Base-by-base conservation (phyloP, 176 grass and related monocot species). In the Paspalum notatum region DNA sequence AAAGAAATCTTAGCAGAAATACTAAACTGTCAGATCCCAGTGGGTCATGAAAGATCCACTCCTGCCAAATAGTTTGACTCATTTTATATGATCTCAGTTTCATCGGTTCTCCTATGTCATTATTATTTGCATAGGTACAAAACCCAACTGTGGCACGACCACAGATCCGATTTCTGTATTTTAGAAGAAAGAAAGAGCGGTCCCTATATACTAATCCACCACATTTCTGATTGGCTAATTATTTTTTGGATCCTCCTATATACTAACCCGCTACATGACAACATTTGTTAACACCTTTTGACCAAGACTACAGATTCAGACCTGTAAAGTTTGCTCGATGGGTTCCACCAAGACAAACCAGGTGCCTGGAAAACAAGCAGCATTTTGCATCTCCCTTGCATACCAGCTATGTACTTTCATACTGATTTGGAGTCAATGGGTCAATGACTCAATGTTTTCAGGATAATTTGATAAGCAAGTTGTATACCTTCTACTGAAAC, bases 361-460 rank as follows among this genome's bases (percentile, higher is more conserved):
- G 37, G 37, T 65, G 37, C 37, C 3, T 65, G 62, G 16, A 65
- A 65, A 26, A 49, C 22, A 70, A 70, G 13, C 43, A 71, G 14
- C 68, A 9, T 4, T 53, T 74, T n/a, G 32, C n/a, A 21, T n/a
- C 12, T 55, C 16, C 9, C 25, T 72, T 47, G 9, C 10, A 37
- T 77, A 60, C 8, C 40, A 32, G 10, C 42, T 77, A 62, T 17
- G 16, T 7, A 38, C 60, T 76, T 44, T 61, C n/a, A 8, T 61
- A 61, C 45, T 44, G 12, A 59, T 25, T 45, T 44, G 43, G 70
- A 66, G 60, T 83, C 61, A 66, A 45, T 27, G 49, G 39, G 49
- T 72, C 49, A 66, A 45, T 27, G 49, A 22, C 39, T 72, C 49
- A 66, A 67, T 57, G 38, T 21, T 74, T 75, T 75, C 62, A 83